These are phyloP conservation scores for Nymphaea thermarum DNA, from an alignment of 164 flowering plant genomes.

Conservation along the genomic window DNA sequence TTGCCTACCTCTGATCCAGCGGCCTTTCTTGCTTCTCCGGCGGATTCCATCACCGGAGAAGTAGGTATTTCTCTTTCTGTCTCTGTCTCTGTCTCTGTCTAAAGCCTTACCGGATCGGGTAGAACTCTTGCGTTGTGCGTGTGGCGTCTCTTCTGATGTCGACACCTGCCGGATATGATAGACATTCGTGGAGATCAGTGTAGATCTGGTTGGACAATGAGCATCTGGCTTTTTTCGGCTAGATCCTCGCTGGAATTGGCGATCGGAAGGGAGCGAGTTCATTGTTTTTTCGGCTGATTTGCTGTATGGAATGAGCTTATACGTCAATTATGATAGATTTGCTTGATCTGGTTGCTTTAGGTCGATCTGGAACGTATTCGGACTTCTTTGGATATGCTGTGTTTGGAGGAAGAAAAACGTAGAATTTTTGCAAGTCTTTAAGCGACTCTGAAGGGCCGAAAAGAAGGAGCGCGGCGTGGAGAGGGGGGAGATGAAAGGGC, in stretches of 20 bases:
- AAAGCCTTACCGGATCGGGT: too few species aligned
- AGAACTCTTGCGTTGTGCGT: too few species aligned
- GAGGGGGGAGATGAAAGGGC: constrained; percentile 37
- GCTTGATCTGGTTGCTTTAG: neutral
- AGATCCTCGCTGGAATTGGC: neutral
- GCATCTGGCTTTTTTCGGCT: neutral
- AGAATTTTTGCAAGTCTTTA: neutral
- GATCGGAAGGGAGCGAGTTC: neutral
- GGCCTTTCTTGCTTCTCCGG: neutral
- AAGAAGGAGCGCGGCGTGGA: constrained; percentile 1
- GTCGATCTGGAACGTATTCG: neutral
- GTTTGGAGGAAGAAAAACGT: neutral
- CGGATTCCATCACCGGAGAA: neutral
- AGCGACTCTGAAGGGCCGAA: neutral
- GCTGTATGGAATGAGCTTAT: neutral
- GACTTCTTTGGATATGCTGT: neutral
- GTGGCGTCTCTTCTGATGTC: too few species aligned
- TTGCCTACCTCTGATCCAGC: neutral
- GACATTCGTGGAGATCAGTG: neutral
- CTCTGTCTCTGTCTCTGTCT: neutral
- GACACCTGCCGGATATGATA: neutral
- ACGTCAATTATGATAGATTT: neutral
- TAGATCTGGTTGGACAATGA: neutral
- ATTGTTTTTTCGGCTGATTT: too few species aligned
- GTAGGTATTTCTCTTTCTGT: neutral